Evolutionary conservation across 768 basidiomycete genomes (phyloP), one percentile per base, ranked within the genome.

Genomic region (Tylopilus vinaceipallidus): DNA sequence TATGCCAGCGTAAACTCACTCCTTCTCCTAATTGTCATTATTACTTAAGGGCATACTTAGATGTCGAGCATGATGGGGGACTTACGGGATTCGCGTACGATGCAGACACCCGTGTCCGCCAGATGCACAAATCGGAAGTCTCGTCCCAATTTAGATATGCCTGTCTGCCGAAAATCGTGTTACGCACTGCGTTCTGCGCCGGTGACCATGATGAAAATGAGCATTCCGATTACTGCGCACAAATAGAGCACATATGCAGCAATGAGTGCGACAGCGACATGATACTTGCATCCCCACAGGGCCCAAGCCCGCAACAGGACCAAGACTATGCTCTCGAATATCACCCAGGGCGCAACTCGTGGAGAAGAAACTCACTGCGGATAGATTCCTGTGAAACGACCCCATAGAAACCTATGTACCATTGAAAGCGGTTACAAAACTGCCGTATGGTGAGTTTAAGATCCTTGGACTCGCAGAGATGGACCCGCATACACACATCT

Each of bases 221-320:
- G 9, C 32, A 26, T 16, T 4, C 17, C 30, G 8, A 26, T 13
- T 14, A 2, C 7, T 16, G 30, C n/a, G 19, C 14, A 4, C 16
- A 58, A 2, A 10, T 54, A 60, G 13, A 36, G 1, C 8, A 26
- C n/a, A 9, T 61, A 60, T 4, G 30, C 6, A 3, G 22, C 4
- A 7, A 51, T 33, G 9, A 60, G 4, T 1, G 16, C 4, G 3
- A 34, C 13, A 8, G 47, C 41, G 10, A 44, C 6, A 11, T 8
- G 1, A 16, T 22, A n/a, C 10, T 24, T 20, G 24, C 55, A 50
- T 10, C 55, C 51, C 59, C 51, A 60, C 13, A 57, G 46, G 11
- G 55, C 55, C 55, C 59, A 54, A 0, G 47, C 59, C 17, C 59
- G 51, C 16, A 57, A 11, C 32, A 61, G 30, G 13, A 61, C 46